phyloP scores from a whole-genome alignment of 345 rosid genomes.

The Euclidium syriacum region DNA sequence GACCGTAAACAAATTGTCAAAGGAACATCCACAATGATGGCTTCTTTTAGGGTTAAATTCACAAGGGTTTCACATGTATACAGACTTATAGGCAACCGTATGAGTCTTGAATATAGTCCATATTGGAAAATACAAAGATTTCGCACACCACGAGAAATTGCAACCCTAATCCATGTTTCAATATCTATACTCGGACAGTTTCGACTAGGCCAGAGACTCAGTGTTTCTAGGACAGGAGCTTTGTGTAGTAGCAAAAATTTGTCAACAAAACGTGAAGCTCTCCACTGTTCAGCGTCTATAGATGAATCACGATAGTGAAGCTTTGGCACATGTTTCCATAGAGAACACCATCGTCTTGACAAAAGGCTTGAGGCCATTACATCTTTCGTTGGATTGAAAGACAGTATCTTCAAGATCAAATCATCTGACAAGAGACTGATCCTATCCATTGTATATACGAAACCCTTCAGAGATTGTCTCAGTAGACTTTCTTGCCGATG shows the following conservation, averaged over 20 bases:
- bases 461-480: too few species aligned
- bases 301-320: not conserved
- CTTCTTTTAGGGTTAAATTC: not conserved
- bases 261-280: not conserved
- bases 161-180: not conserved
- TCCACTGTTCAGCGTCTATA: not conserved
- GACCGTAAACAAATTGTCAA: not conserved
- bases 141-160: not conserved
- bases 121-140: not conserved
- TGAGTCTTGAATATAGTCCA: not conserved
- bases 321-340: conserved; percentile 6
- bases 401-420: conserved; percentile 2
- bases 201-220: not conserved
- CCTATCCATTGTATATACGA: conserved; percentile 7
- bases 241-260: conserved; percentile 1
- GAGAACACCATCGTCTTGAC: conserved; percentile 7
- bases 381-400: not conserved
- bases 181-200: not conserved
- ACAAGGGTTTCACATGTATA: conserved; percentile 2
- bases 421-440: conserved; percentile 5
- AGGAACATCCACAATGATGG: not conserved
- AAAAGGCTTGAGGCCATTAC: conserved; percentile 13
- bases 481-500: too few species aligned
- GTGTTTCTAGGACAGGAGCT: not conserved
- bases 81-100: conserved; percentile 1